Evolutionary conservation across 1,139 yeast species (phyloP), one percentile per base, ranked within the genome.

Genomic region (Debaryomyces coudertii): DNA sequence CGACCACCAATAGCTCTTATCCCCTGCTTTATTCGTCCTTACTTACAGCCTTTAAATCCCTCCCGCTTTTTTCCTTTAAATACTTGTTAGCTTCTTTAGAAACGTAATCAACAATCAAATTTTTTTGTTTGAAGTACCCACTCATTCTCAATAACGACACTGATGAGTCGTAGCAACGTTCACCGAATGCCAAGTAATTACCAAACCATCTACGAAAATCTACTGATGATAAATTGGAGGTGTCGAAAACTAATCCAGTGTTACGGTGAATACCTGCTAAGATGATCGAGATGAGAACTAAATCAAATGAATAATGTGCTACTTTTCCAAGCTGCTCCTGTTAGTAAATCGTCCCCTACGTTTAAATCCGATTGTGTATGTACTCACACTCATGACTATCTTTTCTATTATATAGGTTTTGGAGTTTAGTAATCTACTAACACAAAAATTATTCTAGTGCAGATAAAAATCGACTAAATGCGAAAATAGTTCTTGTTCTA

Each of bases 241-340:
- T 74, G 59, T 75, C 79, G 56, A 75, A 76, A 38, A 67, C 76
- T 48, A 76, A 70, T 0, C 90, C 90, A 0, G 89, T 83, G 51
- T 80, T 80, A 46, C 83, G 69, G 56, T 84, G 82, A 44, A 85
- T 69, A 1, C 87, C 87, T 0, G 90, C 89, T 28, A 85, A 67
- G 20, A 85, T 68, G 60, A 85, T 76, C 2, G 89, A 82, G 15
- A 83, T 65, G 47, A 85, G 65, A 1, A 85, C 75, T 47, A 84
- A 68, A 55, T 84, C 90, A 37, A 82, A 55, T 0, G 83, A 71
- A 51, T 80, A 80, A 58, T 83, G 87, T 2, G 79, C 66, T 38
- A 80, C 52, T 57, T 70, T 79, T 0, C 85, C 85, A 28, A 80
- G 58, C 83, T 77, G 37, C 22, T 12, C 14, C 12, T 7, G 48